Base-by-base conservation (phyloP, 179 eudicot species). In the Nepenthes alata region DNA sequence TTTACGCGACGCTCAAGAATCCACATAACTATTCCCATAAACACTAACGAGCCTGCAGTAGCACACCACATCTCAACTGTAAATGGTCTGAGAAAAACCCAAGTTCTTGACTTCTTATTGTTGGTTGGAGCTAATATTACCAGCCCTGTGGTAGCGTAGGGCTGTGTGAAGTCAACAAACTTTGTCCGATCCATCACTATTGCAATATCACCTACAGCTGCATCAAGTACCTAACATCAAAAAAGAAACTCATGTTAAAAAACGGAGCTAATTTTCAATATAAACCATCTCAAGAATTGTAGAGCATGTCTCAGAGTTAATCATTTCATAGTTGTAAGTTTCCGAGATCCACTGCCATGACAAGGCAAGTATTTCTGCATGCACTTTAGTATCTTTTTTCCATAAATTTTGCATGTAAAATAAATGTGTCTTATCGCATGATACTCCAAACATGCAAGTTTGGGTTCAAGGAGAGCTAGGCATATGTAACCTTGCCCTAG, bases 131-230 rank as follows among this genome's bases (percentile, higher is more conserved):
- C 79, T 58, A 87, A 82, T 61, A 87, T 78, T 36, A 87, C 91
- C 11, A 87, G 79, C 45, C 95, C 88, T 5, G 95, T 85, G 68
- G 84, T 91, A 63, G 73, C 73, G 65, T 55, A 87, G 52, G 95
- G 95, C 69, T 87, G 95, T 13, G 95, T 87, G 57, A 87, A 87
- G 72, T 87, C 95, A 61, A 85, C 91, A 34, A 85, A 57, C 75
- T 80, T 81, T 55, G 95, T 87, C 67, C 95, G 78, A 63, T 83
- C 85, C 47, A 83, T 87, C 8, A 71, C 68, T 49, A 85, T 87
- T 44, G 95, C 75, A 55, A 87, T 68, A 60, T 87, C 95, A 49
- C 95, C 95, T 15, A 87, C 88, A 36, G 85, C 95, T 71, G 89
- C 95, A 81, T 85, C 95, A 55, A 73, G 81, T 70, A 76, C 77